phyloP scores from a whole-genome alignment of 441 rosid genomes.

The Pelargonium exstipulatum region DNA sequence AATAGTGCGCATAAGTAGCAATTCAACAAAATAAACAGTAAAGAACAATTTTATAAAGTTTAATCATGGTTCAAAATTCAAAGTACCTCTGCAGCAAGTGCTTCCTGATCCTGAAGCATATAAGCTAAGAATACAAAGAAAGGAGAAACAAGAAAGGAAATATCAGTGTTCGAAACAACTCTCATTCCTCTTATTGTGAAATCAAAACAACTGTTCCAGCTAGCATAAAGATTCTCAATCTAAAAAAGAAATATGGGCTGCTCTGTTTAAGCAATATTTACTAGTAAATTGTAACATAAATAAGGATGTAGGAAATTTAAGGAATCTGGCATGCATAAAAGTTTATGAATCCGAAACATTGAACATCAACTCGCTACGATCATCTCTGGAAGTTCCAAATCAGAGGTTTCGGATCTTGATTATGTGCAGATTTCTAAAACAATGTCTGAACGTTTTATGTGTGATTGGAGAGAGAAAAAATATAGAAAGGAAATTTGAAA shows the following conservation, averaged over 20 bases:
- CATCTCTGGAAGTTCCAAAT: background rate
- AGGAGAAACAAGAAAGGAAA: slow-evolving; percentile 10
- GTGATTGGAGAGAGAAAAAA: no score
- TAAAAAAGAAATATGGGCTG: background rate
- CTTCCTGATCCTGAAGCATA: slow-evolving; percentile 87
- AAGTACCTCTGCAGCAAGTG: slow-evolving; percentile 79
- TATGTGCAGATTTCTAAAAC: background rate
- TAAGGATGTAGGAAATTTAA: no score
- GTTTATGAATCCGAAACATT: no score
- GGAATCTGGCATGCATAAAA: no score
- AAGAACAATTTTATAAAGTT: background rate
- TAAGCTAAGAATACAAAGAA: slow-evolving; percentile 38
- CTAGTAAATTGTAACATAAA: no score
- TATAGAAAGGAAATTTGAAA: no score
- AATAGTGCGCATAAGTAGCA: background rate
- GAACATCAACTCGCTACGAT: background rate
- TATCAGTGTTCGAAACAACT: background rate
- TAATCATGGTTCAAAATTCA: slow-evolving; percentile 14
- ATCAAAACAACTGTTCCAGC: background rate
- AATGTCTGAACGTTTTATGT: background rate
- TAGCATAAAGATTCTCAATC: background rate
- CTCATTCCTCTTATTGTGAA: background rate
- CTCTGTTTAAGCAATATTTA: no score
- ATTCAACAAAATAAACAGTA: background rate
- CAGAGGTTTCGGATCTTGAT: background rate